Evolutionary conservation across 2,329 filamentous ascomycete species (phyloP).

Genomic region (Didymella sp.): DNA sequence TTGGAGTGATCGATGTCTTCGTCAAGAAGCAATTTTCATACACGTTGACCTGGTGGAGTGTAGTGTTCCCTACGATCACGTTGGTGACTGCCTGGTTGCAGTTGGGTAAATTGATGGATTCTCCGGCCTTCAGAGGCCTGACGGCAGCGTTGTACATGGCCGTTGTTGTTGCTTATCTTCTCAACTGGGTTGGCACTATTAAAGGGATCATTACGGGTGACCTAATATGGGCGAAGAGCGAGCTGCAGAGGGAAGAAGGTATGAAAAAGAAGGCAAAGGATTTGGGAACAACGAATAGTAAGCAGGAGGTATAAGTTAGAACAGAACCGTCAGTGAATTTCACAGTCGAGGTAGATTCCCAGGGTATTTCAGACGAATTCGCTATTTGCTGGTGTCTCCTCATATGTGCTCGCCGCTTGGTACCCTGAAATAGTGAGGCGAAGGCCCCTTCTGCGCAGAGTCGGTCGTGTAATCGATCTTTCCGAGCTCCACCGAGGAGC

Average conservation of each 20-base stretch:
- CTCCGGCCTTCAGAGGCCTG: conserved; percentile 7
- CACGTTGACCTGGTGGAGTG: conserved; percentile 14
- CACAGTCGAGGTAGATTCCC: no score
- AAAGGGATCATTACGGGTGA: conserved; percentile 4
- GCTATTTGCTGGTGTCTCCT: no score
- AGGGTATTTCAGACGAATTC: no score
- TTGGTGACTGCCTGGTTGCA: conserved; percentile 14
- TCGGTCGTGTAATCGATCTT: neutral
- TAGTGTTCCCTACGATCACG: conserved; percentile 11
- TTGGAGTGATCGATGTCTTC: conserved; percentile 8
- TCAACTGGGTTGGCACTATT: conserved; percentile 12
- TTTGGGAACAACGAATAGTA: no score
- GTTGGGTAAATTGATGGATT: conserved; percentile 10
- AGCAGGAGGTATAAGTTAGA: no score
- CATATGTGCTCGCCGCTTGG: neutral
- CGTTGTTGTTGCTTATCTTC: conserved; percentile 5
- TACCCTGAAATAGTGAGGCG: conserved; percentile 1
- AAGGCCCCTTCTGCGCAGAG: neutral
- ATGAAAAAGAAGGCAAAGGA: conserved; percentile 15
- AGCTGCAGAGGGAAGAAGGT: conserved; percentile 12
- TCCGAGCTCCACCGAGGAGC: neutral
- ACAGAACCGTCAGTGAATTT: no score
- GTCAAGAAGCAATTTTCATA: conserved; percentile 15
- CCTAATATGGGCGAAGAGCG: conserved; percentile 15
- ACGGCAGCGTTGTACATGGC: conserved; percentile 8